These are phyloP conservation scores for Cyberlindnera nakhonratchasimensis DNA, from an alignment of 805 yeast genomes.

Conservation along the genomic window DNA sequence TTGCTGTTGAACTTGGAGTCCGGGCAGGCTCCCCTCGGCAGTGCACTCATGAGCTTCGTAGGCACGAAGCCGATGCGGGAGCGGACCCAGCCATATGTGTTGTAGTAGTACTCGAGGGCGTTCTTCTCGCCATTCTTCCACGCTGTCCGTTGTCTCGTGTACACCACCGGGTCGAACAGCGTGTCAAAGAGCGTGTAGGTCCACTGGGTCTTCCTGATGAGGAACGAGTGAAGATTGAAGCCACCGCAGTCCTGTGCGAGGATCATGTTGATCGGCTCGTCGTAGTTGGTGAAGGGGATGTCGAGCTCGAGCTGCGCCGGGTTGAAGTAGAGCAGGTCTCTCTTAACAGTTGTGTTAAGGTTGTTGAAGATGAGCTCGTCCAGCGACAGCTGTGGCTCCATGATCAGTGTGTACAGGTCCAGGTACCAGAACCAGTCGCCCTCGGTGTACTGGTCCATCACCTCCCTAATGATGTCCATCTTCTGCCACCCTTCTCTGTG, in stretches of 20 bases:
- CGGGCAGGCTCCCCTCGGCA: conserved; percentile 38
- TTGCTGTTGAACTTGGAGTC: conserved; percentile 28
- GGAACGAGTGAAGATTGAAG: conserved; percentile 81
- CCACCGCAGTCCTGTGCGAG: conserved; percentile 59
- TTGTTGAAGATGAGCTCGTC: conserved; percentile 35
- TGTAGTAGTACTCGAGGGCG: conserved; percentile 37
- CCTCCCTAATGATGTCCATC: conserved; percentile 34
- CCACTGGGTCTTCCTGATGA: conserved; percentile 38
- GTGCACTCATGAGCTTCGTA: conserved; percentile 35
- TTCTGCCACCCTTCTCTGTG: conserved; percentile 47
- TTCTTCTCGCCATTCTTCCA: conserved; percentile 38
- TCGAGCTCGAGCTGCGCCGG: conserved; percentile 34
- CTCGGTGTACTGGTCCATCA: conserved; percentile 31
- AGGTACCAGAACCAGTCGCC: conserved; percentile 42
- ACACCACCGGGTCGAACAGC: conserved; percentile 41
- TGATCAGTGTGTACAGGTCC: conserved; percentile 38
- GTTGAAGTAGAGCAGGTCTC: conserved; percentile 35
- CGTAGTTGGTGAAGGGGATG: conserved; percentile 27
- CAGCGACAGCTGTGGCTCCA: conserved; percentile 37
- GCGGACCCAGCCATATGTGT: conserved; percentile 38
- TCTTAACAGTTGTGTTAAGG: conserved; percentile 28
- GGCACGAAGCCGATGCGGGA: conserved; percentile 39
- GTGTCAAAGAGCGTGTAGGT: conserved; percentile 35
- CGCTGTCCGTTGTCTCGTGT: conserved; percentile 37
- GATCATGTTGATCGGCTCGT: conserved; percentile 36